phyloP scores from a whole-genome alignment of 2,329 filamentous ascomycete genomes.

The Colletotrichum tropicale region DNA sequence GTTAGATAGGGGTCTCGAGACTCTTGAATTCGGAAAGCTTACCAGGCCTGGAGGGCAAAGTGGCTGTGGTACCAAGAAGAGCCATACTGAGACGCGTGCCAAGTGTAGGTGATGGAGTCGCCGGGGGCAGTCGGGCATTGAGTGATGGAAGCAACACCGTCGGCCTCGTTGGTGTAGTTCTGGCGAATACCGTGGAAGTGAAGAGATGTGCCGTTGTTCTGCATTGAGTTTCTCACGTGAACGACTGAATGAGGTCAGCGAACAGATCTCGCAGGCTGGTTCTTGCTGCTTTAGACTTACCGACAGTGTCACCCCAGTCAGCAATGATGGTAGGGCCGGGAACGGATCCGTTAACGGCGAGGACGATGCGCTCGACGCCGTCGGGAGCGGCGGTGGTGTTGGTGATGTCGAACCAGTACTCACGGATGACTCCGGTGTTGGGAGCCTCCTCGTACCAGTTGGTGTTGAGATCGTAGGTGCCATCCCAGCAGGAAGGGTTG shows the following conservation, averaged over 20 bases:
- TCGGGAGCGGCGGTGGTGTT: constrained; percentile 48
- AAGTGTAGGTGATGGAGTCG: constrained; percentile 59
- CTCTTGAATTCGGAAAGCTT: constrained; percentile 26
- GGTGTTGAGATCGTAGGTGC: constrained; percentile 12
- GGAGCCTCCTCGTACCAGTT: constrained; percentile 32
- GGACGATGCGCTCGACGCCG: constrained; percentile 42
- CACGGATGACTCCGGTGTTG: constrained; percentile 53
- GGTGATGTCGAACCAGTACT: constrained; percentile 49
- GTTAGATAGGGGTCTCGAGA: constrained; percentile 24
- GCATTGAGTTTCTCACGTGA: constrained; percentile 54
- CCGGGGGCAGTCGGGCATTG: constrained; percentile 59
- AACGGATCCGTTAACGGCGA: constrained; percentile 60
- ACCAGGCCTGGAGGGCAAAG: constrained; percentile 50
- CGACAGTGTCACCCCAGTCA: constrained; percentile 45
- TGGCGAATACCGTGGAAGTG: constrained; percentile 66
- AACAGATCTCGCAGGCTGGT: neutral
- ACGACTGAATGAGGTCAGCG: constrained; percentile 33
- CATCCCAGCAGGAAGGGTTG: constrained; percentile 20
- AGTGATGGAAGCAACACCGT: constrained; percentile 58
- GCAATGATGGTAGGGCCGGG: constrained; percentile 64
- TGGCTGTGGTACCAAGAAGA: constrained; percentile 67
- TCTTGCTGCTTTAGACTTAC: neutral
- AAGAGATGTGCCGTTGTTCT: constrained; percentile 55
- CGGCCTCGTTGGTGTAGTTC: constrained; percentile 55
- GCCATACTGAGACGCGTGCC: constrained; percentile 59